Conservation (phyloP, 106 monocot genomes). For the Phalaenopsis aphrodite region DNA sequence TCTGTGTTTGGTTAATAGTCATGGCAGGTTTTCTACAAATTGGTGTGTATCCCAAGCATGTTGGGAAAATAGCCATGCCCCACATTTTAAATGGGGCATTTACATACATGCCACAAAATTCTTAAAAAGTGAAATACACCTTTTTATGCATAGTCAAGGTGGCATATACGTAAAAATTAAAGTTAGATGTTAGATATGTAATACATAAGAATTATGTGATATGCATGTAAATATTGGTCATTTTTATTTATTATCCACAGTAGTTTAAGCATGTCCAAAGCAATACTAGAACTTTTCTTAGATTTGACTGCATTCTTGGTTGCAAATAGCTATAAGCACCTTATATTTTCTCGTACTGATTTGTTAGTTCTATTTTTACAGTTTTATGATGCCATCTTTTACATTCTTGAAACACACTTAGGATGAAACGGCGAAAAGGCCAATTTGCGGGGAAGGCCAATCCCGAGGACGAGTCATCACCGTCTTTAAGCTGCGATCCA, state of each 20-base stretch:
- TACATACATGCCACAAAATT: too few relatives aligned
- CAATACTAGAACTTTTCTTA: neutral
- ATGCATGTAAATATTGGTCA: neutral
- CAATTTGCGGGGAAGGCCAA: conserved; percentile 79
- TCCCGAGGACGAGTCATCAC: conserved; percentile 31
- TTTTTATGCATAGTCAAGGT: too few relatives aligned
- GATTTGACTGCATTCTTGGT: neutral
- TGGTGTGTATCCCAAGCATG: neutral
- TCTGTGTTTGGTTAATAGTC: neutral
- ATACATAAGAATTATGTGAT: too few relatives aligned
- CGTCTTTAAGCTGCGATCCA: conserved; percentile 44
- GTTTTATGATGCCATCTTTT: neutral
- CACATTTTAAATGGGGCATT: too few relatives aligned
- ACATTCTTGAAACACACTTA: conserved; percentile 11
- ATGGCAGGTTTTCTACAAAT: neutral
- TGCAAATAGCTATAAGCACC: neutral
- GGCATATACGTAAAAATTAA: too few relatives aligned
- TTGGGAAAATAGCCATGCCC: too few relatives aligned
- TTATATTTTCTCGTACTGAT: neutral
- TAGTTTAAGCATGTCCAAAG: neutral
- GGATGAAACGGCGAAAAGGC: conserved; percentile 80
- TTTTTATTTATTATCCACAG: neutral
- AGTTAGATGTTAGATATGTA: too few relatives aligned
- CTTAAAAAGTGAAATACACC: too few relatives aligned
- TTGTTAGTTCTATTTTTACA: neutral